Conservation (phyloP, 2,329 filamentous ascomycete species). For the Xylariomycetidae sp. region DNA sequence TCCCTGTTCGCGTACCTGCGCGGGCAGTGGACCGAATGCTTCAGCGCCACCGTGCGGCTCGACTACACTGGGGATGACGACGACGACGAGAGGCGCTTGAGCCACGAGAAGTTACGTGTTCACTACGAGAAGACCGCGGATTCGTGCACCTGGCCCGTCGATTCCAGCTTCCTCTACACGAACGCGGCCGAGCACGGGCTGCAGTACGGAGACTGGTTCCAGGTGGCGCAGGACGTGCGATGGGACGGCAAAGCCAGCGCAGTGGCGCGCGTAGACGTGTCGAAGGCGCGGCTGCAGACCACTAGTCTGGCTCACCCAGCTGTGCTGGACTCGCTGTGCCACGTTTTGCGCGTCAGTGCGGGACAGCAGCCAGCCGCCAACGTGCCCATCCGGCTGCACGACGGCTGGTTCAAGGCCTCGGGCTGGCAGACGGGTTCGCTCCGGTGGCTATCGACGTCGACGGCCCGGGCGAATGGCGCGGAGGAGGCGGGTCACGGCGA, state of each 20-base stretch:
- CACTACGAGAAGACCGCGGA: neutral
- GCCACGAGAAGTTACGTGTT: neutral
- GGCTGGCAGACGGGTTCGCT: neutral
- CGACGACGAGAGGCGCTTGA: neutral
- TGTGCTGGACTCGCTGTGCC: too few species aligned
- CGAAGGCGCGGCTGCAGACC: neutral
- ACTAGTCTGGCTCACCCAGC: neutral
- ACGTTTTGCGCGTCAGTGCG: neutral
- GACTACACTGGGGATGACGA: neutral
- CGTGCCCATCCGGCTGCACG: neutral
- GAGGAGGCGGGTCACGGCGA: neutral
- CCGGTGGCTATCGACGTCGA: neutral
- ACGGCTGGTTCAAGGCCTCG: neutral
- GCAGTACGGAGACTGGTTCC: neutral
- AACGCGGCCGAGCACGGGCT: neutral
- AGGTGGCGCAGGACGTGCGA: neutral
- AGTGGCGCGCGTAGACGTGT: neutral
- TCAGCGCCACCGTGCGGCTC: slow-evolving; percentile 19
- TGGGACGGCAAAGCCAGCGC: neutral
- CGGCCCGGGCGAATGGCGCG: neutral
- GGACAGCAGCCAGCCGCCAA: neutral
- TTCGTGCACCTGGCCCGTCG: neutral
- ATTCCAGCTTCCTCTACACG: neutral
- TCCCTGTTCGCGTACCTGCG: slow-evolving; percentile 20
- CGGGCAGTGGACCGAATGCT: slow-evolving; percentile 27